phyloP scores from a whole-genome alignment of 805 yeast genomes.

The Vanderwaltozyma verrucispora region DNA sequence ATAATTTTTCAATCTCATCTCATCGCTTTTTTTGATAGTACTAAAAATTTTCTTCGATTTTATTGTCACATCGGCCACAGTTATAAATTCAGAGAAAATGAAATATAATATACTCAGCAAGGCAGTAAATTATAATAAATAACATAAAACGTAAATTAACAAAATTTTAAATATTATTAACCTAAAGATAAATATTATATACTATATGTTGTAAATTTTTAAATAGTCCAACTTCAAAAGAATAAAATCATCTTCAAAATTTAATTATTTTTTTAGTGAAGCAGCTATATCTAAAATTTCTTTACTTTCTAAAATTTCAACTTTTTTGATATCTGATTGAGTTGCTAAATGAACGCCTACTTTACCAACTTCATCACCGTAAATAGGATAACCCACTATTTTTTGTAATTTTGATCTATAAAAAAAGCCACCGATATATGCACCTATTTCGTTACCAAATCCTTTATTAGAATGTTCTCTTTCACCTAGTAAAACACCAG shows the following conservation, averaged over 20 bases:
- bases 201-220: no score
- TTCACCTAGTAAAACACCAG: constrained; percentile 64
- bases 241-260: no score
- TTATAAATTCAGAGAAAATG: no score
- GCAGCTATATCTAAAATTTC: constrained; percentile 22
- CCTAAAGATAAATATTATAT: no score
- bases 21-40: no score
- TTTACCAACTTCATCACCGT: constrained; percentile 56
- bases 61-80: no score
- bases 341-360: constrained; percentile 39
- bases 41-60: no score
- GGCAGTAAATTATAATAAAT: no score
- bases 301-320: constrained; percentile 22
- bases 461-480: constrained; percentile 37
- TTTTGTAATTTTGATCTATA: constrained; percentile 29
- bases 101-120: no score
- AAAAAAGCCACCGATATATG: constrained; percentile 25
- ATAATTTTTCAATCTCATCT: no score
- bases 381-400: constrained; percentile 36
- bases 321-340: constrained; percentile 19
- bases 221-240: background rate
- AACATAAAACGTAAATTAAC: no score
- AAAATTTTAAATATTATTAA: no score
- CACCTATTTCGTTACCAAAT: constrained; percentile 25
- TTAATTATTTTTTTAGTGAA: constrained; percentile 1